A percentile compares a stretch with the other conserved stretches of the same genome.
These are phyloP conservation scores for Calonectria pseudoturangicola DNA, from an alignment of 2,329 filamentous ascomycete species.

Conservation along the genomic window DNA sequence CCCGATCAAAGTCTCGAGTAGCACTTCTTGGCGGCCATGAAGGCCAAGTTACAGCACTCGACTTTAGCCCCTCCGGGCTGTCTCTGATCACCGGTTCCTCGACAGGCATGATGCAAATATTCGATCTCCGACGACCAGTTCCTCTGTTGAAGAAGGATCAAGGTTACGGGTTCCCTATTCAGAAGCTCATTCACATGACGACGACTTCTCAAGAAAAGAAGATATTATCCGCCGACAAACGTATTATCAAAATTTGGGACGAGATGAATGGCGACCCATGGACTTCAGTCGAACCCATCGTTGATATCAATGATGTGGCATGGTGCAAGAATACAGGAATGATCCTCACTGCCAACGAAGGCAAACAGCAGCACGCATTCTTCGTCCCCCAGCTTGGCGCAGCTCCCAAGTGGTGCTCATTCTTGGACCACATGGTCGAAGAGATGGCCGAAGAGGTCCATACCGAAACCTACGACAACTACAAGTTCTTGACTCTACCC, in stretches of 20 bases:
- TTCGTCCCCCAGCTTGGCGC: conserved; percentile 95
- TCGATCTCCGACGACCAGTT: conserved; percentile 91
- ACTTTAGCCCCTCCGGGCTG: conserved; percentile 89
- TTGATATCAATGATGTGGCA: conserved; percentile 95
- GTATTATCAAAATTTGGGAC: conserved; percentile 98
- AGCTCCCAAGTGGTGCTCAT: conserved; percentile 95
- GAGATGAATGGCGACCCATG: conserved; percentile 87
- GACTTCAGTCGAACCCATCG: conserved; percentile 95
- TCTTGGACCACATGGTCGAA: conserved; percentile 97
- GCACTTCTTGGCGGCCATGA: conserved; percentile 83
- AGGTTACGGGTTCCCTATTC: conserved; percentile 94
- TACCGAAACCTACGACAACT: conserved; percentile 96
- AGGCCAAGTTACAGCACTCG: conserved; percentile 88
- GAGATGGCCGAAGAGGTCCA: conserved; percentile 93
- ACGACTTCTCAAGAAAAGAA: conserved; percentile 87
- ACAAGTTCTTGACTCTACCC: conserved; percentile 95
- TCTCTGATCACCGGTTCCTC: conserved; percentile 92
- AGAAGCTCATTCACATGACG: conserved; percentile 85
- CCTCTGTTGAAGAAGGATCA: conserved; percentile 95
- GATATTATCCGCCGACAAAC: conserved; percentile 93
- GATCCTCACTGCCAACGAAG: conserved; percentile 97
- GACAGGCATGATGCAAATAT: conserved; percentile 90
- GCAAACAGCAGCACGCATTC: conserved; percentile 94
- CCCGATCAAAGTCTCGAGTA: conserved; percentile 86
- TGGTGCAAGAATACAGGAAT: conserved; percentile 96